A percentile compares a stretch with the other conserved stretches of the same genome.
Conservation (phyloP, 2,329 filamentous ascomycete genomes). For the Aspergillus chevalieri region DNA sequence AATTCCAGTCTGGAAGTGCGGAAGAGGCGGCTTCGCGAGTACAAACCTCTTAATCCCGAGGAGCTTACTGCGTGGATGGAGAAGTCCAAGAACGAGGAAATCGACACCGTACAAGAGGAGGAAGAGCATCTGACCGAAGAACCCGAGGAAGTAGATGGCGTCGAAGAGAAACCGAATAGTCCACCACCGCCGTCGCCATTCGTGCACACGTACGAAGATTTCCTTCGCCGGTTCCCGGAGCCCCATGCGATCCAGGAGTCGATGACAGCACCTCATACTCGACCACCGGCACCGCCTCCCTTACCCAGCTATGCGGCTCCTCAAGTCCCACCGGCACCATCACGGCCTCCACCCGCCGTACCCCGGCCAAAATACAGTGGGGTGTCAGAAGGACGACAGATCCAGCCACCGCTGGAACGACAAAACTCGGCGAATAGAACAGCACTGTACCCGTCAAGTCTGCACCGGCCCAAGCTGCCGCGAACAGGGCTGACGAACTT, state of each 20-base stretch:
- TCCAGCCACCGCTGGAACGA: slow-evolving; percentile 37
- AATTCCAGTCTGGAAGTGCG: slow-evolving; percentile 50
- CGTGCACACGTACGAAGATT: slow-evolving; percentile 72
- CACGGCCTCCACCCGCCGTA: slow-evolving; percentile 62
- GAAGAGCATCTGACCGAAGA: slow-evolving; percentile 36
- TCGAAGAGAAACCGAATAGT: slow-evolving; percentile 29
- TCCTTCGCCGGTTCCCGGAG: slow-evolving; percentile 73
- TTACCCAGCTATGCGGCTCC: slow-evolving; percentile 29
- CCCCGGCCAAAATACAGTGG: slow-evolving; percentile 74
- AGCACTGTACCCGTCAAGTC: slow-evolving; percentile 37
- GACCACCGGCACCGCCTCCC: slow-evolving; percentile 23
- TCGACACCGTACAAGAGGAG: slow-evolving; percentile 36
- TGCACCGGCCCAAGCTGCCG: slow-evolving; percentile 48
- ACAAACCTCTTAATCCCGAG: slow-evolving; percentile 68
- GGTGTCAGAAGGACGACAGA: slow-evolving; percentile 57
- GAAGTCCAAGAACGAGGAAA: slow-evolving; percentile 62
- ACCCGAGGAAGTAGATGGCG: slow-evolving; percentile 38
- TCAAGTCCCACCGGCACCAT: slow-evolving; percentile 53
- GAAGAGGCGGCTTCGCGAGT: slow-evolving; percentile 52
- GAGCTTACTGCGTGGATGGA: slow-evolving; percentile 79
- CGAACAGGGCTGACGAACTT: slow-evolving; percentile 74
- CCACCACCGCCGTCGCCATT: slow-evolving; percentile 42
- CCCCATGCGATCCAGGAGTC: slow-evolving; percentile 55
- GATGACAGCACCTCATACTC: slow-evolving; percentile 43
- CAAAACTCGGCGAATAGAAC: slow-evolving; percentile 42